Conservation (phyloP, 371 early-diverging fungal species). For the Mucor plumbeus region DNA sequence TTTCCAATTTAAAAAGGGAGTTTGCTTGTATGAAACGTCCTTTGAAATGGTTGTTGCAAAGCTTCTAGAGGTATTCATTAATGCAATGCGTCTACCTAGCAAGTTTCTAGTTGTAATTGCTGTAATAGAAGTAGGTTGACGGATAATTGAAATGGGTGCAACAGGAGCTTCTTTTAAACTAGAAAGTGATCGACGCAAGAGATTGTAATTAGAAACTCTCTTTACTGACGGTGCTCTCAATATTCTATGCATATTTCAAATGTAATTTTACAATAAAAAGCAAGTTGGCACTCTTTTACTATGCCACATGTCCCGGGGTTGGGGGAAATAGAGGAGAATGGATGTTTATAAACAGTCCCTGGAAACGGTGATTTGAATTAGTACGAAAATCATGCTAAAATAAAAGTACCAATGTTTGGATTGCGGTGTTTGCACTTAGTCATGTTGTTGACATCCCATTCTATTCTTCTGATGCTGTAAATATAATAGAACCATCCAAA, state of each 20-base stretch:
- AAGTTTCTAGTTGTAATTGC: neutral
- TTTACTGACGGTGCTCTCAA: slow-evolving; percentile 8
- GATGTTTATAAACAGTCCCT: too few species aligned
- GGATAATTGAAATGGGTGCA: neutral
- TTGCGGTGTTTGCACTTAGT: too few species aligned
- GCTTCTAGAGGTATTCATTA: neutral
- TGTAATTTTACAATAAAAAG: too few species aligned
- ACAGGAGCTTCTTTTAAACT: neutral
- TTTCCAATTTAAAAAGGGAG: slow-evolving; percentile 56
- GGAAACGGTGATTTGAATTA: too few species aligned
- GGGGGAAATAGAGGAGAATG: too few species aligned
- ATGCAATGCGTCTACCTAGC: slow-evolving; percentile 1
- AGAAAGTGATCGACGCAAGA: slow-evolving; percentile 23
- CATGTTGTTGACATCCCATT: too few species aligned
- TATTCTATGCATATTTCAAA: slow-evolving; percentile 25
- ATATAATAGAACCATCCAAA: too few species aligned
- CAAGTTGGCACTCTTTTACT: too few species aligned
- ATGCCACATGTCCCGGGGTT: too few species aligned
- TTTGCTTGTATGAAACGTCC: slow-evolving; percentile 21
- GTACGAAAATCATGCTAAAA: too few species aligned
- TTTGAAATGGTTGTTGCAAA: neutral
- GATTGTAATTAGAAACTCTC: slow-evolving; percentile 16
- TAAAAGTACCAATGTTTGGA: too few species aligned
- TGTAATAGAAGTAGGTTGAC: neutral
- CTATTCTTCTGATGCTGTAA: too few species aligned